Percentiles rank a stretch among this genome's conserved stretches.
These are phyloP conservation scores for Diplodia seriata DNA, from an alignment of 2,329 filamentous ascomycete species.

Conservation along the genomic window DNA sequence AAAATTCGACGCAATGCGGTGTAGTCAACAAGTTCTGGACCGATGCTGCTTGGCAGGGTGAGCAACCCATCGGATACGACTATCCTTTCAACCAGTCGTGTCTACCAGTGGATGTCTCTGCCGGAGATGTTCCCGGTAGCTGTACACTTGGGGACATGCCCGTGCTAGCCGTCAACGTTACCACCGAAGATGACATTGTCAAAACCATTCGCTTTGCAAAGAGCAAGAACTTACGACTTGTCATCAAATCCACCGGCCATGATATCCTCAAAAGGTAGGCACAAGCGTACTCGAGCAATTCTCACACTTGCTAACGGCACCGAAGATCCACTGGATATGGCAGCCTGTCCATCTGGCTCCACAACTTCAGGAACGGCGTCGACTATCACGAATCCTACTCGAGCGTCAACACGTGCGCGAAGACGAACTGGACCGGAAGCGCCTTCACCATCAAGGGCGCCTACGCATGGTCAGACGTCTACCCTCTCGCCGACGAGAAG, in stretches of 20 bases:
- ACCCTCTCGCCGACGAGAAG: constrained; percentile 37
- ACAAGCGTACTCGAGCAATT: neutral
- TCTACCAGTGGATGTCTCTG: neutral
- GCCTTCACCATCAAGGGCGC: constrained; percentile 38
- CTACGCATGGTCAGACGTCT: constrained; percentile 43
- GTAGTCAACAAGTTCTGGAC: constrained; percentile 10
- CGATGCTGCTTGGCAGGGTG: neutral
- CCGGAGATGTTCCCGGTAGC: neutral
- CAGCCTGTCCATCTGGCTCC: constrained; percentile 46
- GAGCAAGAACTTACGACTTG: constrained; percentile 6
- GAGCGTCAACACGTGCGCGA: neutral
- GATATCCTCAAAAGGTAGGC: constrained; percentile 8
- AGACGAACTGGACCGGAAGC: constrained; percentile 40
- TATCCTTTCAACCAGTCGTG: constrained; percentile 11
- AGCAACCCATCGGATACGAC: constrained; percentile 12
- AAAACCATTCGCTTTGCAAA: constrained; percentile 29
- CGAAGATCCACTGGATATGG: constrained; percentile 44
- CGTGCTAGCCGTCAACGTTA: constrained; percentile 48
- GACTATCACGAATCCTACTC: constrained; percentile 37
- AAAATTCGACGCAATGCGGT: constrained; percentile 1
- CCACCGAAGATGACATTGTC: constrained; percentile 33
- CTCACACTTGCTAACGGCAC: constrained; percentile 34
- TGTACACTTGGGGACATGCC: constrained; percentile 39
- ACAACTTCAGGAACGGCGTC: constrained; percentile 45
- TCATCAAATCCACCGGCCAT: constrained; percentile 16